Evolutionary conservation across 805 yeast genomes (phyloP), one percentile per base, ranked within the genome.

Genomic region (Candida nitratophila): DNA sequence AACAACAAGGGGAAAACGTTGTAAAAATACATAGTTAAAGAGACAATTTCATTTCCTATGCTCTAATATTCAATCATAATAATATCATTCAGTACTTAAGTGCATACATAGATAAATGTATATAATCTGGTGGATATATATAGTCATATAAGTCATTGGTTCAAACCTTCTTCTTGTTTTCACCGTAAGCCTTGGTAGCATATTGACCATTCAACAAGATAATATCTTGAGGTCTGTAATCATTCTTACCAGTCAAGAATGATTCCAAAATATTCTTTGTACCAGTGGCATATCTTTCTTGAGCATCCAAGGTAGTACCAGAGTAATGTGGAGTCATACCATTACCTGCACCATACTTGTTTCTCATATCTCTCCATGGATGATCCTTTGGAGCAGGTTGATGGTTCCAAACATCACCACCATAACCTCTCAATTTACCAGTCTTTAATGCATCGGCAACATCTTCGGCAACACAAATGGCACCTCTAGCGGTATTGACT

Each of bases 401-500:
- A n/a, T 82, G 83, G 69, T 57, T 74, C 88, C 91, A 84, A 42
- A 85, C 93, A 63, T 85, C 93, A 53, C 91, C 93, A 55, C 90
- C 93, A 59, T 84, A 85, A 42, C 90, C 91, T 55, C 82, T 70
- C 41, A 85, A 60, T 53, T 81, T 81, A 41, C 93, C 93, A 33
- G 77, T 65, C 44, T 70, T 59, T 34, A 85, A 74, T 1, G 91
- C 91, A 14, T 71, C 89, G 0, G 87, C 89, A 50, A 85, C 84
- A 53, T 81, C 93, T 56, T 83, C 73, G 40, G 77, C 82, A 45
- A 73, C 79, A 60, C 84, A 74, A 53, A 85, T 85, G 37, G 90
- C 91, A 48, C 93, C 93, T 60, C 91, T 75, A 19, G 90, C 90
- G 41, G 90, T 83, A 71, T 83, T 81, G 44, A 83, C 86, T 45